Evolutionary conservation across 495 filamentous ascomycete genomes (phyloP).

Genomic region (Umbilicaria muhlenbergii): DNA sequence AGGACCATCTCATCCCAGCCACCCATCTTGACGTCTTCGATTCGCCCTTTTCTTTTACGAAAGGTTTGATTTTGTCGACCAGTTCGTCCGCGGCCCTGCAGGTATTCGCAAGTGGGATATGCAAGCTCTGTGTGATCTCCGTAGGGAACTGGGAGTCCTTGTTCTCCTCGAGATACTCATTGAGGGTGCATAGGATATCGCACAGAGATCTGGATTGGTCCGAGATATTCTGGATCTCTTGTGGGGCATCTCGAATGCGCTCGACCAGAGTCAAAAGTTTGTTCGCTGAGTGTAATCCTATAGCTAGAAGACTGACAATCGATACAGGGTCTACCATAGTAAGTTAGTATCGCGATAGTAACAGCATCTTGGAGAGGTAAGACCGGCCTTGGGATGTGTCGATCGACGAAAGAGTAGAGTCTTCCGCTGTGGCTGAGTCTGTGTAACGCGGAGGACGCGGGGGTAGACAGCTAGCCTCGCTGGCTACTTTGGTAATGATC

Average conservation of each 20-base stretch:
- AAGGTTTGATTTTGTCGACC: conserved; percentile 1
- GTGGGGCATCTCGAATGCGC: conserved; percentile 2
- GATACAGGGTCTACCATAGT: conserved; percentile 4
- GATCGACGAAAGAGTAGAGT: background rate
- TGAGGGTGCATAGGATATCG: conserved; percentile 1
- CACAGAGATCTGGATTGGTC: conserved; percentile 2
- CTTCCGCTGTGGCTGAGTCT: conserved; percentile 1
- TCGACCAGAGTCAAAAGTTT: conserved; percentile 1
- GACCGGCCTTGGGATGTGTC: background rate
- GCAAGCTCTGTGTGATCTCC: conserved; percentile 1
- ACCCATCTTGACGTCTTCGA: conserved; percentile 2
- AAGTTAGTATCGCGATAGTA: conserved; percentile 1
- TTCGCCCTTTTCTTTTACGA: conserved; percentile 3
- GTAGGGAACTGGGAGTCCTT: background rate
- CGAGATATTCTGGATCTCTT: background rate
- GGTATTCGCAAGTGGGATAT: conserved; percentile 4
- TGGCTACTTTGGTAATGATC: too few species aligned
- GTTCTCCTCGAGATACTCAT: conserved; percentile 2
- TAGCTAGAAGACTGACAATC: conserved; percentile 4
- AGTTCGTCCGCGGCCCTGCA: background rate
- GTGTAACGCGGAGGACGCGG: background rate
- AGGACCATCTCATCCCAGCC: background rate
- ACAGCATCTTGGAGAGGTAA: conserved; percentile 1
- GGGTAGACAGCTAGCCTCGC: too few species aligned
- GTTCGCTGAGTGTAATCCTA: conserved; percentile 2